Evolutionary conservation across 805 yeast species (phyloP).

Genomic region (Starmerella vaccinii): DNA sequence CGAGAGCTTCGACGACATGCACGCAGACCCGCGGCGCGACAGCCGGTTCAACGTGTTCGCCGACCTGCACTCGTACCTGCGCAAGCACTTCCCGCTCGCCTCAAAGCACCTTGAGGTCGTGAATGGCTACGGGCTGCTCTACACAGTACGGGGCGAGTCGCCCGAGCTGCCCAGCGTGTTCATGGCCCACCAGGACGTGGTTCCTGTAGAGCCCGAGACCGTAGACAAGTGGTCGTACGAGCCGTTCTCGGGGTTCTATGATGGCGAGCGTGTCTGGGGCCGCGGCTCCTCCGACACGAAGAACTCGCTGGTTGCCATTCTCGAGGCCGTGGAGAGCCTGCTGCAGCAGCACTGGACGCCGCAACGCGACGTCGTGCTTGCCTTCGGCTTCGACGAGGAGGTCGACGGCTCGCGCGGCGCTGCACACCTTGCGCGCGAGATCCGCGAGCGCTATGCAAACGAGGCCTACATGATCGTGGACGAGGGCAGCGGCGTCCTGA

Average conservation of each 20-base stretch:
- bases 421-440: constrained; percentile 35
- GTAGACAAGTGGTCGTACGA: constrained; percentile 51
- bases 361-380: constrained; percentile 50
- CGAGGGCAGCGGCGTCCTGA: constrained; percentile 47
- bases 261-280: constrained; percentile 60
- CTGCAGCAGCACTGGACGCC: constrained; percentile 46
- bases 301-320: constrained; percentile 50
- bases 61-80: constrained; percentile 45
- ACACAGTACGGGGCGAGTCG: constrained; percentile 51
- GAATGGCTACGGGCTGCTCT: constrained; percentile 53
- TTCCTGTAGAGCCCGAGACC: constrained; percentile 56
- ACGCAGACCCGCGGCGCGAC: constrained; percentile 39
- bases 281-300: constrained; percentile 74
- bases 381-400: constrained; percentile 78
- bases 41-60: constrained; percentile 41
- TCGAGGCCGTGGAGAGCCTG: constrained; percentile 56
- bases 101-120: constrained; percentile 41
- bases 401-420: constrained; percentile 59
- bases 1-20: constrained; percentile 46
- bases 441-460: constrained; percentile 52
- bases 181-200: constrained; percentile 74
- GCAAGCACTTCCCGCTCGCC: constrained; percentile 45
- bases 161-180: constrained; percentile 50
- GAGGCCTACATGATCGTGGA: constrained; percentile 58
- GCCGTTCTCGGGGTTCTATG: constrained; percentile 59